These are phyloP conservation scores for Stentor roeselii DNA, from an alignment of 73 alveolate genomes.

Conservation along the genomic window DNA sequence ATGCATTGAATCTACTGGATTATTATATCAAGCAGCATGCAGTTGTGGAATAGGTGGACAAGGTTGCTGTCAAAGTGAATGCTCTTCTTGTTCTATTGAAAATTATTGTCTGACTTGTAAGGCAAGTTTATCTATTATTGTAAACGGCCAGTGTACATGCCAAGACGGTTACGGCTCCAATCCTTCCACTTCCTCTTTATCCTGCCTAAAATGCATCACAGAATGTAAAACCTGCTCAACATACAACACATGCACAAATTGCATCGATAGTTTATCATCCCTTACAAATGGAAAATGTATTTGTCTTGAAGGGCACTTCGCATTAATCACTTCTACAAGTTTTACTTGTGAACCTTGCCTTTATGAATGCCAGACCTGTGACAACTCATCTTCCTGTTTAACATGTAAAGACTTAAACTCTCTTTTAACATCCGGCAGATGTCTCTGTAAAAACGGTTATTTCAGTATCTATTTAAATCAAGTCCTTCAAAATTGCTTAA, in stretches of 20 bases:
- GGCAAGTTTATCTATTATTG: not conserved
- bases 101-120: not conserved
- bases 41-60: no score
- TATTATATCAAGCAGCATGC: no score
- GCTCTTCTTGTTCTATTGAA: no score
- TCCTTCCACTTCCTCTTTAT: not conserved
- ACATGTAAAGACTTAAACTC: no score
- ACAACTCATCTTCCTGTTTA: no score
- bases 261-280: not conserved
- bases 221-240: not conserved
- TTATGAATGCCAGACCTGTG: not conserved
- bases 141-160: not conserved
- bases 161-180: not conserved
- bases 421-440: no score
- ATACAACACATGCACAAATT: not conserved
- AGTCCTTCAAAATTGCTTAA: no score
- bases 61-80: no score
- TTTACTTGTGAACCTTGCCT: not conserved
- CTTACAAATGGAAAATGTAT: not conserved
- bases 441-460: not conserved
- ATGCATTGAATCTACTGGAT: not conserved
- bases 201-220: not conserved
- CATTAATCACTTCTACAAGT: no score
- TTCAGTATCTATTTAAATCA: no score
- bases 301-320: not conserved